Conservation (phyloP, 1,284 basidiomycete genomes). For the Naganishia liquefaciens region DNA sequence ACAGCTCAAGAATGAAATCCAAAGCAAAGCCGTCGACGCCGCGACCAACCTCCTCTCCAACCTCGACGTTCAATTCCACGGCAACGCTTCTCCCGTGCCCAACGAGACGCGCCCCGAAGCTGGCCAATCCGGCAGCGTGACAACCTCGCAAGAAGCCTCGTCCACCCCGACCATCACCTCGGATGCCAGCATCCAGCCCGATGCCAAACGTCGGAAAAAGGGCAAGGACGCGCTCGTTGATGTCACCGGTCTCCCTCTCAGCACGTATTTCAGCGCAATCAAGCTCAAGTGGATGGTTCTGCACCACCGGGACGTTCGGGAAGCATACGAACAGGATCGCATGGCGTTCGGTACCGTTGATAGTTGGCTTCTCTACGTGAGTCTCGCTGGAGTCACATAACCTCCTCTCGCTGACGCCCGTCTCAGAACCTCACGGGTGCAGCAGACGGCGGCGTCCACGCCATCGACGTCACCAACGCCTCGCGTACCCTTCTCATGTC, state of each 20-base stretch:
- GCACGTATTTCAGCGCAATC: constrained; percentile 94
- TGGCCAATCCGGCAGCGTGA: constrained; percentile 24
- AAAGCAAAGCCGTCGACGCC: constrained; percentile 13
- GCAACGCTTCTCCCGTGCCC: constrained; percentile 11
- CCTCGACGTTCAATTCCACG: constrained; percentile 18
- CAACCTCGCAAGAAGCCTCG: constrained; percentile 17
- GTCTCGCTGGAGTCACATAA: constrained; percentile 46
- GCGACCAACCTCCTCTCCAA: constrained; percentile 12
- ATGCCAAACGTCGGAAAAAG: constrained; percentile 52
- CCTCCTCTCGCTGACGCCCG: constrained; percentile 20
- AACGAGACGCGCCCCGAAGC: constrained; percentile 5
- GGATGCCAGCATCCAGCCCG: constrained; percentile 25
- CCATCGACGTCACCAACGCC: constrained; percentile 94
- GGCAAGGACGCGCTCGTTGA: constrained; percentile 67
- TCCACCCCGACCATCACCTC: constrained; percentile 26
- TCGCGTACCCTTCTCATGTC: constrained; percentile 93
- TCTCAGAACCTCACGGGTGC: constrained; percentile 80
- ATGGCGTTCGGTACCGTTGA: constrained; percentile 93
- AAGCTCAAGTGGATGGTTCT: constrained; percentile 97
- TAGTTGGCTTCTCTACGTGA: constrained; percentile 89
- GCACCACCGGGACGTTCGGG: constrained; percentile 73
- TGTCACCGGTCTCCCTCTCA: constrained; percentile 85
- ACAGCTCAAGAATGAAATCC: constrained; percentile 33
- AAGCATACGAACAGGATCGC: constrained; percentile 78
- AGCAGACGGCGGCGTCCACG: constrained; percentile 67